A percentile compares a stretch with the other conserved stretches of the same genome.
Conservation (phyloP, 148 eudicot species). For the Polygonum aviculare region DNA sequence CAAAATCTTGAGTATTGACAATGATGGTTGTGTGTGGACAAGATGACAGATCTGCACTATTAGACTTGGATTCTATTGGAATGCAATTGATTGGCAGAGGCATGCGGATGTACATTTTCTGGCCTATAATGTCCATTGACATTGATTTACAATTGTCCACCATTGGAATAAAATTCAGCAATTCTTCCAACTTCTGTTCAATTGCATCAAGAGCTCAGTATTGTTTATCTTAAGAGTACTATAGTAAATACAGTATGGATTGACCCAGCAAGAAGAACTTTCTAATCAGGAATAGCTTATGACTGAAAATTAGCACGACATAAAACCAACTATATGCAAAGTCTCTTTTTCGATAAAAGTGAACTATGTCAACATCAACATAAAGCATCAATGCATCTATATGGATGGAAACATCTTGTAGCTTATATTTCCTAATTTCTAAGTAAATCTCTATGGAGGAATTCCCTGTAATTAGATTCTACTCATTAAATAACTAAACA, state of each 20-base stretch:
- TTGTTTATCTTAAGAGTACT: neutral
- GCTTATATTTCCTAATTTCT: neutral
- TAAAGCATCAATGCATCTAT: neutral
- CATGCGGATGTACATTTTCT: constrained; percentile 13
- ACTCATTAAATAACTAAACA: neutral
- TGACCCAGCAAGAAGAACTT: neutral
- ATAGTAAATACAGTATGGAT: neutral
- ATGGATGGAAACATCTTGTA: neutral
- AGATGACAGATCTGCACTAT: constrained; percentile 19
- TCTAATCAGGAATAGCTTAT: neutral
- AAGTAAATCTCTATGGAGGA: neutral
- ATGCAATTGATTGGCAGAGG: constrained; percentile 21
- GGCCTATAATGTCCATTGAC: constrained; percentile 28
- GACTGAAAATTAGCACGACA: neutral
- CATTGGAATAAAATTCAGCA: constrained; percentile 34
- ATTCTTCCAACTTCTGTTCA: constrained; percentile 47
- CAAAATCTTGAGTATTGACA: constrained; percentile 69
- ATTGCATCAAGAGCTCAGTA: constrained; percentile 15
- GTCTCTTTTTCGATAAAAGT: neutral
- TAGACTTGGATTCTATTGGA: constrained; percentile 27
- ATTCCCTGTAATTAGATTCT: neutral
- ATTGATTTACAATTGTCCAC: constrained; percentile 23
- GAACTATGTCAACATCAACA: constrained; percentile 3
- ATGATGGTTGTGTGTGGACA: constrained; percentile 43
- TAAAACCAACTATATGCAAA: neutral